Conservation (phyloP, 176 grass and related monocot genomes). For the Oryza punctata region DNA sequence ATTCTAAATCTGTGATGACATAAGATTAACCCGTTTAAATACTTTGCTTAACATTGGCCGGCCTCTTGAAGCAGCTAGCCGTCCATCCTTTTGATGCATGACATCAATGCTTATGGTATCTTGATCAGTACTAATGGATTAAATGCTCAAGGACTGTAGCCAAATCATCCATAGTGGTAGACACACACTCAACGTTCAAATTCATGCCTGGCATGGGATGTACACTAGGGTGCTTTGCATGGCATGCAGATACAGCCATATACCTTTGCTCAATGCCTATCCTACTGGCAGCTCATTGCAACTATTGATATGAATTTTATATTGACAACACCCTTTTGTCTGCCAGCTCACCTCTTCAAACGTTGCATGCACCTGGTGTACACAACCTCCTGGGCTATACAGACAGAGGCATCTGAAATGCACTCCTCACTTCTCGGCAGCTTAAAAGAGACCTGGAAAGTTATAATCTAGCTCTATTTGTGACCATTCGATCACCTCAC, state of each 20-base stretch:
- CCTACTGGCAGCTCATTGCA: neutral
- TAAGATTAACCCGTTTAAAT: neutral
- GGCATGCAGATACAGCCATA: neutral
- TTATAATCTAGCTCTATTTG: neutral
- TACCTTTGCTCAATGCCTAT: neutral
- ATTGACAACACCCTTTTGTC: neutral
- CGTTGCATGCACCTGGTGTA: neutral
- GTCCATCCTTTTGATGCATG: neutral
- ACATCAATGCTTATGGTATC: neutral
- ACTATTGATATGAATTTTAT: neutral
- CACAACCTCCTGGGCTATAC: neutral
- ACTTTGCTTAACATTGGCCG: neutral
- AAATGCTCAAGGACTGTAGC: neutral
- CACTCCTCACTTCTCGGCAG: neutral
- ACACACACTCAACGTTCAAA: neutral
- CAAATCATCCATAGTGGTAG: neutral
- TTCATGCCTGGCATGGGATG: neutral
- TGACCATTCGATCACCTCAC: neutral
- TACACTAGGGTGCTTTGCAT: neutral
- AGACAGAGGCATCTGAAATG: neutral
- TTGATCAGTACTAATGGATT: neutral
- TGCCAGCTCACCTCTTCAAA: neutral
- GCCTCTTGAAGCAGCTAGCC: no score
- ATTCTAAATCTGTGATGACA: neutral
- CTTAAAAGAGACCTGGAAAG: conserved; percentile 19